Base-by-base conservation (phyloP, 768 basidiomycete species). In the Thelephora aurantiotincta region DNA sequence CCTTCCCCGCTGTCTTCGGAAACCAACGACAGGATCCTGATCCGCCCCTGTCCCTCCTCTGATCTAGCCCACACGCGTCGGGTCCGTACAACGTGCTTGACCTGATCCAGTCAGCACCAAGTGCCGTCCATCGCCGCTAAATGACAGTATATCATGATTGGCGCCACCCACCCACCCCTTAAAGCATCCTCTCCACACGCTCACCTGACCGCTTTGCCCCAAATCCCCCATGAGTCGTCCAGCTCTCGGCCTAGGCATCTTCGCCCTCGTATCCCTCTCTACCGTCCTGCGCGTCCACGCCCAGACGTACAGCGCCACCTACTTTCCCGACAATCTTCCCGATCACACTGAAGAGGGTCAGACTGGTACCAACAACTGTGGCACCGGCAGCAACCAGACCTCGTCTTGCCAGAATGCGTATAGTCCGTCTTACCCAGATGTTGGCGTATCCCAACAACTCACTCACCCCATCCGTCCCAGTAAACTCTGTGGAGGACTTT, bases 361-460 rank as follows among this genome's bases (percentile, higher is more conserved):
- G 60, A 49, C 68, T 6, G 80, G 78, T 13, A 78, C 77, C 12
- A 80, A 84, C 59, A 63, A 71, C 48, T 90, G 86, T 59, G 79
- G 78, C 7, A 69, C 72, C 2, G 64, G 59, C 14, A 60, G 66
- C 44, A 74, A 67, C 58, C 78, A 77, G 60, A 67, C 63, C 3
- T 80, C 79, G 3, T 60, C 62, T 48, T 89, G 85, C 62, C 86
- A 87, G 56, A 78, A 78, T 52, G 73, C 70, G 9, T 79, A 73
- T 57, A 51, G 80, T 77, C 58, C 52, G 75, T 60, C 16, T 35
- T n/a, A 33, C 22, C 35, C 50, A 44, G 18, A 19, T 37, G n/a
- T 23, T 42, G 20, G 36, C 41, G 33, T 0, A 22, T 30, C 42
- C 35, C 13, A 18, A 33, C 18, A 16, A 19, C 48, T 18, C 4